These are phyloP conservation scores for Ogataea hybrid DNA, from an alignment of 1,139 yeast species.

Conservation along the genomic window DNA sequence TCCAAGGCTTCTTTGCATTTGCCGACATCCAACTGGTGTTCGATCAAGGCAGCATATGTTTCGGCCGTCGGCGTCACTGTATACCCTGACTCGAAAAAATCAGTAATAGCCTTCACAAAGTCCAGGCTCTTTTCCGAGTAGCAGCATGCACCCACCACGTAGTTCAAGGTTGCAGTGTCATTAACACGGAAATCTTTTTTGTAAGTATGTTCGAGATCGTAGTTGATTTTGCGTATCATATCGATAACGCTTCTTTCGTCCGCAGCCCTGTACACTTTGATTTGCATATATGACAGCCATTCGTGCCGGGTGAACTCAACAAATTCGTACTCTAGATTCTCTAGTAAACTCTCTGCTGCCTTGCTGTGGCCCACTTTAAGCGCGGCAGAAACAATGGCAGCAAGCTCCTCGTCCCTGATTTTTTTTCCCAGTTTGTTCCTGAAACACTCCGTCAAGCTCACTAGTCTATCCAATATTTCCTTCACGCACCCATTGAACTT, in stretches of 20 bases:
- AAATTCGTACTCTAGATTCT: conserved; percentile 14
- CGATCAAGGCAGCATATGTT: conserved; percentile 30
- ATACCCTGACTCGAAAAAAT: conserved; percentile 22
- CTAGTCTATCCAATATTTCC: conserved; percentile 20
- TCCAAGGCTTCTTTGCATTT: conserved; percentile 33
- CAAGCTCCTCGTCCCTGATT: conserved; percentile 26
- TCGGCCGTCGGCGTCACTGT: conserved; percentile 26
- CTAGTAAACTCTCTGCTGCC: conserved; percentile 16
- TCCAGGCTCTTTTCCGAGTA: conserved; percentile 26
- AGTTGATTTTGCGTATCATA: conserved; percentile 18
- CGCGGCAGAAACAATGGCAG: conserved; percentile 26
- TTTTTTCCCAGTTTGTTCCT: conserved; percentile 9
- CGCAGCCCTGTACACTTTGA: conserved; percentile 15
- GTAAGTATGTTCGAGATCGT: conserved; percentile 11
- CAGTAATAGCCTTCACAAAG: conserved; percentile 24
- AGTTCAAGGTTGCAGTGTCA: conserved; percentile 26
- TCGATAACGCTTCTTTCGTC: conserved; percentile 8
- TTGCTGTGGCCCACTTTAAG: conserved; percentile 23
- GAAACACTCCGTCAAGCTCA: conserved; percentile 20
- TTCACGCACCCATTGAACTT: conserved; percentile 25
- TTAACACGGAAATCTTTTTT: conserved; percentile 19
- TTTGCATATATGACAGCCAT: conserved; percentile 28
- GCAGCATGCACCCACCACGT: conserved; percentile 25
- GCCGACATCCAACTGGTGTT: conserved; percentile 23
- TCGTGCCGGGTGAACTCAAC: conserved; percentile 22